phyloP scores from a whole-genome alignment of 78 protist species.

The Dictyostelium intermedium region DNA sequence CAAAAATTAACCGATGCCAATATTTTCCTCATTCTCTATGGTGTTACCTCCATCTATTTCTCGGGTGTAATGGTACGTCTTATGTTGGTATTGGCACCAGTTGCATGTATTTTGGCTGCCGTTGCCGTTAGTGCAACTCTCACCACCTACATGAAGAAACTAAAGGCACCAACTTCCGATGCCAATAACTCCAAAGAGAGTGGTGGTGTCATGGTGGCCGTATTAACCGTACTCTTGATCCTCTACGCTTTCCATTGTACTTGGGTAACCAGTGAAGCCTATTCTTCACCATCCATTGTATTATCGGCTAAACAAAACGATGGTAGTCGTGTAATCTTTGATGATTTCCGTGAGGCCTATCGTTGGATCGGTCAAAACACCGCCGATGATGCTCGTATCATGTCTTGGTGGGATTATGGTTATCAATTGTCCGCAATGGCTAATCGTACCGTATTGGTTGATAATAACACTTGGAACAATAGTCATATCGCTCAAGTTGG shows the following conservation, averaged over 20 bases:
- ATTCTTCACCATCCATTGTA: conserved; percentile 99
- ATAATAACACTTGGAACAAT: conserved; percentile 99
- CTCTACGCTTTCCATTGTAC: conserved; percentile 95
- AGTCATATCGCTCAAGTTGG: conserved; percentile 97
- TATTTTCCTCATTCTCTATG: conserved; percentile 94
- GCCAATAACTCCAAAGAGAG: conserved; percentile 42
- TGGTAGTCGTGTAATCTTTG: conserved; percentile 92
- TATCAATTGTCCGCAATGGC: conserved; percentile 99
- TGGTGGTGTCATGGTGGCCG: conserved; percentile 74
- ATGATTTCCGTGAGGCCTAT: conserved; percentile 99
- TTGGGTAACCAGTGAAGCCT: conserved; percentile 97
- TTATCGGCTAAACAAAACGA: conserved; percentile 87
- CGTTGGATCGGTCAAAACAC: conserved; percentile 98
- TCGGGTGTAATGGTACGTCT: conserved; percentile 99
- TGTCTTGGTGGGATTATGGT: conserved; percentile 99
- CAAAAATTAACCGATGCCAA: conserved; percentile 87
- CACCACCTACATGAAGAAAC: conserved; percentile 58
- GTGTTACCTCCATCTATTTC: conserved; percentile 91
- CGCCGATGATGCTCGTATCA: conserved; percentile 92
- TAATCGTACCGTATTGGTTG: conserved; percentile 98
- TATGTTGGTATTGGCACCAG: conserved; percentile 98
- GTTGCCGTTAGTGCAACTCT: conserved; percentile 89
- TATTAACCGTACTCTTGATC: conserved; percentile 80
- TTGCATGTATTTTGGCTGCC: conserved; percentile 93
- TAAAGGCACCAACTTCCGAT: conserved; percentile 35